Conservation (phyloP, 139 green algal genomes). For the Zygnema circumcarinatum region DNA sequence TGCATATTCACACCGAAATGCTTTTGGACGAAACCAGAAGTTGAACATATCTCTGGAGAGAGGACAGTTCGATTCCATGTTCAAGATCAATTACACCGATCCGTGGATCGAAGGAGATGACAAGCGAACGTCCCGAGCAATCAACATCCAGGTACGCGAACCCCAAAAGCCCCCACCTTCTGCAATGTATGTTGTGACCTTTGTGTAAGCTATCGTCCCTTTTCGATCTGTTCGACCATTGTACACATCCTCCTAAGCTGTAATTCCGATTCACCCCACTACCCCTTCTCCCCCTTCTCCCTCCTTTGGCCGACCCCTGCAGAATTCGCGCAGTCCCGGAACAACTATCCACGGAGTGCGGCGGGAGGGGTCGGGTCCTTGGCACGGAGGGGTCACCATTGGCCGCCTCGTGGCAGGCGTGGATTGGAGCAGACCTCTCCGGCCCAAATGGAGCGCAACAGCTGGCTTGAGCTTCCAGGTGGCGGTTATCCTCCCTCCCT, state of each 20-base stretch:
- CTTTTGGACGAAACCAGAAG: slow-evolving; percentile 90
- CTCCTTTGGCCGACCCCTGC: no score
- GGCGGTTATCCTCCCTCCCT: background rate
- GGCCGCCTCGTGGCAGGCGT: slow-evolving; percentile 69
- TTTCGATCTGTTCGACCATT: no score
- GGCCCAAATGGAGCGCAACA: slow-evolving; percentile 72
- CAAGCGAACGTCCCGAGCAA: slow-evolving; percentile 84
- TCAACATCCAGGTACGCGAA: slow-evolving; percentile 70
- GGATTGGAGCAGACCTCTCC: slow-evolving; percentile 83
- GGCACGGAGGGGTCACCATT: slow-evolving; percentile 65
- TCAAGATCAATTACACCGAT: slow-evolving; percentile 89
- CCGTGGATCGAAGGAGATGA: slow-evolving; percentile 89
- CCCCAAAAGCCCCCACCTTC: no score
- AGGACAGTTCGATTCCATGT: slow-evolving; percentile 87
- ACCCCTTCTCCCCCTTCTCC: no score
- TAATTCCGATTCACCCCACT: no score
- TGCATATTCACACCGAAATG: slow-evolving; percentile 87
- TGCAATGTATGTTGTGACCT: no score
- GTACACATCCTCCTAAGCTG: no score
- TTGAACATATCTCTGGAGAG: slow-evolving; percentile 78
- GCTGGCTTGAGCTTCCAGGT: slow-evolving; percentile 69
- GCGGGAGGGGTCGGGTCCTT: slow-evolving; percentile 46
- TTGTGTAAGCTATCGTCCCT: no score
- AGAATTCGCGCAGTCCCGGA: slow-evolving; percentile 71
- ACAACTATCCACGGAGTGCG: slow-evolving; percentile 68